A percentile compares a stretch with the other conserved stretches of the same genome.
phyloP scores from a whole-genome alignment of 176 grass and related monocot species.

The Phragmites australis region DNA sequence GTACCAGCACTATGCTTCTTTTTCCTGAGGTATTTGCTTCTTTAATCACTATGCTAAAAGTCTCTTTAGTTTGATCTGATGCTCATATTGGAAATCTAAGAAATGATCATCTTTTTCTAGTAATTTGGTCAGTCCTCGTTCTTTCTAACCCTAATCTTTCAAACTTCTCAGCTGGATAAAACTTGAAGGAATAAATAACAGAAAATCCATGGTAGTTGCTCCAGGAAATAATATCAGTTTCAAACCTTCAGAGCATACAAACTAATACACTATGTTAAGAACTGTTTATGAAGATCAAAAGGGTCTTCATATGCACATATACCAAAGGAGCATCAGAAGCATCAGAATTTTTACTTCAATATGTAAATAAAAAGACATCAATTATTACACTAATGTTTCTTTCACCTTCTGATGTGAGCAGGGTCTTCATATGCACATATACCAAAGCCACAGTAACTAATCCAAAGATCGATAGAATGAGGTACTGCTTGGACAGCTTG shows the following conservation, averaged over 20 bases:
- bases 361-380: conserved; percentile 5
- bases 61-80: background rate
- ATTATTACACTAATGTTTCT: conserved; percentile 17
- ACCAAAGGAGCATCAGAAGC: background rate
- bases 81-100: background rate
- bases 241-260: conserved; percentile 13
- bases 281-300: conserved; percentile 20
- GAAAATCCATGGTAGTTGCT: conserved; percentile 18
- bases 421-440: conserved; percentile 64
- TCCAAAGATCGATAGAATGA: conserved; percentile 76
- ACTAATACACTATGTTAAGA: background rate
- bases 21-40: background rate
- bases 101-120: conserved; percentile 15
- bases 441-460: conserved; percentile 82
- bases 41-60: conserved; percentile 17
- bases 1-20: background rate
- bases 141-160: conserved; percentile 17
- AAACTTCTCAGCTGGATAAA: background rate
- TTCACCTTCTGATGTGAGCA: conserved; percentile 81
- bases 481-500: conserved; percentile 62
- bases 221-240: background rate
- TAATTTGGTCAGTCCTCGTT: no score
- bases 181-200: conserved; percentile 15
- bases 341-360: background rate
- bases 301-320: background rate